phyloP scores from a whole-genome alignment of 176 grass and related monocot genomes.

The Cenchrus americanus region DNA sequence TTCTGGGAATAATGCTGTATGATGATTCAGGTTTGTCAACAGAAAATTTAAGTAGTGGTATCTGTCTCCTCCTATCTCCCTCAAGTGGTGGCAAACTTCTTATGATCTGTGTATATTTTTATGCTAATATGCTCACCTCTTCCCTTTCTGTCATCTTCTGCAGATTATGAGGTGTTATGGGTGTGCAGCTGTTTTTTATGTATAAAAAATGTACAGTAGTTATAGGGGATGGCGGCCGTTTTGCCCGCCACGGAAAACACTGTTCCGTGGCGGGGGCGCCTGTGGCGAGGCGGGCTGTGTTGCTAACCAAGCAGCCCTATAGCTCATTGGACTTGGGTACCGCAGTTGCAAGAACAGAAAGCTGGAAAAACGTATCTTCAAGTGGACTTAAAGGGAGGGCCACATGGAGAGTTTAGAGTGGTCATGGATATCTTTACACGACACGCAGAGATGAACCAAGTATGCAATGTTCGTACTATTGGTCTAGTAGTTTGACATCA shows the following conservation, averaged over 20 bases:
- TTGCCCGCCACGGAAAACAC: too few relatives aligned
- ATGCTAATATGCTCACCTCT: neutral
- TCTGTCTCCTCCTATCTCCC: neutral
- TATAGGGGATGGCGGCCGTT: neutral
- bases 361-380: slow-evolving; percentile 10
- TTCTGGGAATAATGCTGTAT: slow-evolving; percentile 47
- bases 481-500: slow-evolving; percentile 30
- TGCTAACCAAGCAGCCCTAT: neutral
- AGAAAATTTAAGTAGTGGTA: neutral
- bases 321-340: neutral
- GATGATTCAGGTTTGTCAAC: slow-evolving; percentile 44
- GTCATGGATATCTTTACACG: neutral
- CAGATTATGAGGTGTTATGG: slow-evolving; percentile 4
- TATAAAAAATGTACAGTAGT: neutral
- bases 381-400: neutral
- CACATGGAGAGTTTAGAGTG: slow-evolving; percentile 1
- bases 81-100: neutral
- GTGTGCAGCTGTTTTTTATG: slow-evolving; percentile 32
- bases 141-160: neutral
- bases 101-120: neutral
- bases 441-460: neutral
- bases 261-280: too few relatives aligned
- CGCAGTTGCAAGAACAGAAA: neutral
- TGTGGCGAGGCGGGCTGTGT: too few relatives aligned
- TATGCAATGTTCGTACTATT: slow-evolving; percentile 12